Evolutionary conservation across 768 basidiomycete genomes (phyloP), one percentile per base, ranked within the genome.

Genomic region (Pholiota microspora): DNA sequence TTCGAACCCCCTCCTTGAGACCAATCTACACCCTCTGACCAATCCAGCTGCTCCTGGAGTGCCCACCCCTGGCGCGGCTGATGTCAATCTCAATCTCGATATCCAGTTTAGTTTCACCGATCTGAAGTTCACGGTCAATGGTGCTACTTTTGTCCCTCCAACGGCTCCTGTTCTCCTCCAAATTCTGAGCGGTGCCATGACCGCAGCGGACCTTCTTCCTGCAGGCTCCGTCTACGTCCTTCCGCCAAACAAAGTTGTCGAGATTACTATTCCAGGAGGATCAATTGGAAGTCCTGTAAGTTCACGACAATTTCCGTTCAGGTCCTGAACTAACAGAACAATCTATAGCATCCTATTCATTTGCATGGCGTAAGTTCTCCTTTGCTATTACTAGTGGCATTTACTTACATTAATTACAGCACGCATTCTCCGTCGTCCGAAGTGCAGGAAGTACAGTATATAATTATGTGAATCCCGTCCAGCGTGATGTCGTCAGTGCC

Each of bases 401-500:
- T 46, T 16, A 34, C 27, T 53, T 25, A 38, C 15, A 21, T 21
- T 8, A 13, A 53, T 45, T 31, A 13, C 50, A 73, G 68, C 71
- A 74, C 48, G 57, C 64, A 24, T 74, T 74, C 56, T 64, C 62
- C 40, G 77, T 78, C 18, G 65, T 79, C 23, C 67, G 75, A 34
- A 75, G 71, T 50, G 74, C 75, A 3, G 72, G 73, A 10, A 73
- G 62, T 42, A 54, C 61, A 2, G 53, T 38, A 2, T 72, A 71
- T 53, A 79, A 80, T 59, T 77, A 71, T 29, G 64, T 50, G 29
- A 83, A 85, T 62, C 86, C 86, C 0, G 77, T 69, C 24, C 63
- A 64, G 29, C 68, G 75, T 7, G 76, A 77, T 53, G 73, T 74
- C 2, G 73, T 74, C 18, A 69, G 63, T 18, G 67, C 62, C 28